Base-by-base conservation (phyloP, 2,329 filamentous ascomycete species). In the Colletotrichum spaethianum region DNA sequence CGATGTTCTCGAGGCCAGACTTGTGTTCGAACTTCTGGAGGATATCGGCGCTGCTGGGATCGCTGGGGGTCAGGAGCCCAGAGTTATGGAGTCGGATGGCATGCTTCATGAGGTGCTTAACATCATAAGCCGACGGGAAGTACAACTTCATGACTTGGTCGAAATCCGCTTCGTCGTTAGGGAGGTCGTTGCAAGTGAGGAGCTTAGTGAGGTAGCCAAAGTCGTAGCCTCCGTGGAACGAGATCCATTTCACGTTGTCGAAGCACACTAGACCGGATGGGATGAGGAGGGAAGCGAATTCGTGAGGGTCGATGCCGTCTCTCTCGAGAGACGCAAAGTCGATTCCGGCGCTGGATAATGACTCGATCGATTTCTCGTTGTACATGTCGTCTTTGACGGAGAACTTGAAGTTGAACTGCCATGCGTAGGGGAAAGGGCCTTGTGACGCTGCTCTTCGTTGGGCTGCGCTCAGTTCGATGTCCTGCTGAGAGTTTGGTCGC, bases 331-430 rank as follows among this genome's bases (percentile, higher is more conserved):
- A 89, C 65, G 90, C 87, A 75, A 99, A 98, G 81, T 98, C 94
- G 73, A 98, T 95, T n/a, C 96, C 96, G 2, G 94, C 94, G 78
- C 94, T 93, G 76, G 94, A 92, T 26, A 98, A 89, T 77, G 97
- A 94, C 75, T 96, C 93, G 76, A 98, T 98, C 20, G 95, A 98
- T 70, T 95, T 93, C 80, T 98, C 93, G 74, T 97, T 96, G 84
- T 97, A 98, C 96, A 99, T 99, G 83, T 99, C 96, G 48, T 96
- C 91, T 76, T 96, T 93, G 12, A 98, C 88, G 1, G 94, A 96
- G 82, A 98, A 99, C 77, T 95, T 93, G 84, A 99, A 99, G 86
- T 99, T 98, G 88, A 99, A 99, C 77, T 98, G 96, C 96, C 96
- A 99, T 23, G 96, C 97, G 80, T 93, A 97, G 20, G 94, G 96